Conservation (phyloP, 1,139 yeast species). For the Yamadazyma dendronema region DNA sequence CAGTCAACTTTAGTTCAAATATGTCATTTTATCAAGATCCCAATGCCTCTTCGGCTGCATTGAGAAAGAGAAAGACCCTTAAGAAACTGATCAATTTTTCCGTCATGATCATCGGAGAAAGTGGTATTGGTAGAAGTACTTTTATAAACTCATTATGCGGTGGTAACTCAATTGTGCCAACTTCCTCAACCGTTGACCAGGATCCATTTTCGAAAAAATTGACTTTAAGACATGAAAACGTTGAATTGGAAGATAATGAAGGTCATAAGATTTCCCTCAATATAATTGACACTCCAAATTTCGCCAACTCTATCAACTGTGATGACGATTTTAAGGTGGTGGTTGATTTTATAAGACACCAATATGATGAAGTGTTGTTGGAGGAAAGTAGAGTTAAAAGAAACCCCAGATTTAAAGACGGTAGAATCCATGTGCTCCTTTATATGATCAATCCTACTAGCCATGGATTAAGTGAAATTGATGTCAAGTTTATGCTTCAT, state of each 20-base stretch:
- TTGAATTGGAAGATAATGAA: conserved; percentile 51
- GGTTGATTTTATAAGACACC: conserved; percentile 50
- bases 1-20: background rate
- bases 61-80: conserved; percentile 58
- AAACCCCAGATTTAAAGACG: conserved; percentile 48
- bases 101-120: conserved; percentile 58
- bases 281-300: conserved; percentile 68
- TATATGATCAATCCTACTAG: conserved; percentile 50
- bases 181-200: conserved; percentile 38
- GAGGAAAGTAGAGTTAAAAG: conserved; percentile 49
- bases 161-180: conserved; percentile 59
- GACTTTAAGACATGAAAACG: conserved; percentile 48
- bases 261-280: conserved; percentile 49
- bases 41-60: conserved; percentile 30
- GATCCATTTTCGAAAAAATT: conserved; percentile 44
- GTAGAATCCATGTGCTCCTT: conserved; percentile 45
- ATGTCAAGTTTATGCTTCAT: conserved; percentile 39
- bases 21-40: conserved; percentile 17
- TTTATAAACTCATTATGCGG: conserved; percentile 76
- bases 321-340: conserved; percentile 44
- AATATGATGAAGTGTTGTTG: conserved; percentile 48
- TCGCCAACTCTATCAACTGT: conserved; percentile 65
- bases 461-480: conserved; percentile 46
- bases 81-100: conserved; percentile 55
- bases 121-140: conserved; percentile 63